A percentile compares a stretch with the other conserved stretches of the same genome.
Conservation (phyloP, 2,329 filamentous ascomycete species). For the Botryotinia narcissicola region DNA sequence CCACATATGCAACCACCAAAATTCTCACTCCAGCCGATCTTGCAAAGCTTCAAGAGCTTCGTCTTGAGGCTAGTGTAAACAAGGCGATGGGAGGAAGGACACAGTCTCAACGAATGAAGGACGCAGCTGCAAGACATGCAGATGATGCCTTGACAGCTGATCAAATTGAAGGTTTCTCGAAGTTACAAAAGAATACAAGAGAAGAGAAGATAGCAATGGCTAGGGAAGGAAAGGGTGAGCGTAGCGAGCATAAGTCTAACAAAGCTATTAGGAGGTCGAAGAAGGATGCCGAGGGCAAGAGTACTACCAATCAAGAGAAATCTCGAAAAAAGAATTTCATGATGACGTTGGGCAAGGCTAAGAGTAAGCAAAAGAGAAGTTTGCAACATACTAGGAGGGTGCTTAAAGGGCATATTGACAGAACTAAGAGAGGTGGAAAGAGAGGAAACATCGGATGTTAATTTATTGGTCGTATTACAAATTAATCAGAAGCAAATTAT, state of each 20-base stretch:
- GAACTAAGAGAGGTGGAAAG: slow-evolving; percentile 80
- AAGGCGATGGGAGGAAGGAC: slow-evolving; percentile 55
- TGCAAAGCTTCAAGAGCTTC: slow-evolving; percentile 89
- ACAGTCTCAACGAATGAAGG: slow-evolving; percentile 42
- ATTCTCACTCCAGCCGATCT: slow-evolving; percentile 95
- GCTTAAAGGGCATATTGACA: slow-evolving; percentile 75
- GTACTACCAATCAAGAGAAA: slow-evolving; percentile 96
- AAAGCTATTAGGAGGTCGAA: slow-evolving; percentile 81
- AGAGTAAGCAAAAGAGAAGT: slow-evolving; percentile 92
- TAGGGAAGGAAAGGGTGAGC: slow-evolving; percentile 74
- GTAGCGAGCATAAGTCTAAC: slow-evolving; percentile 79
- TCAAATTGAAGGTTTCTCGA: slow-evolving; percentile 84
- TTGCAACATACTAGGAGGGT: slow-evolving; percentile 80
- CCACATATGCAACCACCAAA: slow-evolving; percentile 83
- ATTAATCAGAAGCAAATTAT: slow-evolving; percentile 5
- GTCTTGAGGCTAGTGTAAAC: slow-evolving; percentile 68
- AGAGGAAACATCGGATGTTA: slow-evolving; percentile 60
- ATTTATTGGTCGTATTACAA: slow-evolving; percentile 8
- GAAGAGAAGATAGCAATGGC: slow-evolving; percentile 85
- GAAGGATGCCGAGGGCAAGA: slow-evolving; percentile 88
- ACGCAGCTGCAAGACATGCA: slow-evolving; percentile 58
- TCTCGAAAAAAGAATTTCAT: slow-evolving; percentile 96
- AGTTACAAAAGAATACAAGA: slow-evolving; percentile 79
- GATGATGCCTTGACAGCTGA: slow-evolving; percentile 89
- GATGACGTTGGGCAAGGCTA: slow-evolving; percentile 96